Evolutionary conservation across 2,329 filamentous ascomycete genomes (phyloP).

Genomic region (Orbilia brochopaga): DNA sequence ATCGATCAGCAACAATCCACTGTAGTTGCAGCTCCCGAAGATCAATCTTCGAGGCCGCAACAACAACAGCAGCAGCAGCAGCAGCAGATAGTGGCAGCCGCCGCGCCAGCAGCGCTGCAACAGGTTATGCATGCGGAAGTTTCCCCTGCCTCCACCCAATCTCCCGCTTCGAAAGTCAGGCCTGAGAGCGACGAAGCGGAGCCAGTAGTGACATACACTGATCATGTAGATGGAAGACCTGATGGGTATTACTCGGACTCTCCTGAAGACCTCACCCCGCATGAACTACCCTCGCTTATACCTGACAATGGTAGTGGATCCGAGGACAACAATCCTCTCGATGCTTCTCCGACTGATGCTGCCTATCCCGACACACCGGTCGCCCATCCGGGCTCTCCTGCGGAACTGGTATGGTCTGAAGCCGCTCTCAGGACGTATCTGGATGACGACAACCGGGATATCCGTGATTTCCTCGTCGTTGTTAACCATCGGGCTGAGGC

Average conservation of each 20-base stretch:
- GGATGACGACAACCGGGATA: slow-evolving; percentile 80
- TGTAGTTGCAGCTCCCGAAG: slow-evolving; percentile 30
- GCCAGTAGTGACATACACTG: slow-evolving; percentile 27
- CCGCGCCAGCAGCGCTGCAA: slow-evolving; percentile 11
- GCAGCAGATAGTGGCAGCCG: slow-evolving; percentile 7
- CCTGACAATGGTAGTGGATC: slow-evolving; percentile 52
- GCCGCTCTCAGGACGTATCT: slow-evolving; percentile 84
- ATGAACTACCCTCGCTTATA: slow-evolving; percentile 51
- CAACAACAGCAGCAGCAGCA: slow-evolving; percentile 5
- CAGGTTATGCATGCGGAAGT: slow-evolving; percentile 12
- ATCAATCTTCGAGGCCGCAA: slow-evolving; percentile 18
- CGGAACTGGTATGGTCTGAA: slow-evolving; percentile 80
- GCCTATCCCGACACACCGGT: slow-evolving; percentile 61
- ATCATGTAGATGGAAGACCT: slow-evolving; percentile 49
- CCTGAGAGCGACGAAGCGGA: slow-evolving; percentile 26
- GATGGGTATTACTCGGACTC: slow-evolving; percentile 51
- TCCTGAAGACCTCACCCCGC: slow-evolving; percentile 51
- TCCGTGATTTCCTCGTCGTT: slow-evolving; percentile 85
- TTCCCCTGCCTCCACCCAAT: slow-evolving; percentile 34
- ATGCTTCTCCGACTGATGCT: slow-evolving; percentile 56
- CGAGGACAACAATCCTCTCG: slow-evolving; percentile 51
- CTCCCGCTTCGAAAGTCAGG: slow-evolving; percentile 22
- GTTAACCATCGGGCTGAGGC: slow-evolving; percentile 91
- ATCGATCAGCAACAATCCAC: slow-evolving; percentile 47
- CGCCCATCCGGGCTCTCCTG: slow-evolving; percentile 65